phyloP scores from a whole-genome alignment of 176 grass and related monocot genomes.

The Ensete ventricosum region DNA sequence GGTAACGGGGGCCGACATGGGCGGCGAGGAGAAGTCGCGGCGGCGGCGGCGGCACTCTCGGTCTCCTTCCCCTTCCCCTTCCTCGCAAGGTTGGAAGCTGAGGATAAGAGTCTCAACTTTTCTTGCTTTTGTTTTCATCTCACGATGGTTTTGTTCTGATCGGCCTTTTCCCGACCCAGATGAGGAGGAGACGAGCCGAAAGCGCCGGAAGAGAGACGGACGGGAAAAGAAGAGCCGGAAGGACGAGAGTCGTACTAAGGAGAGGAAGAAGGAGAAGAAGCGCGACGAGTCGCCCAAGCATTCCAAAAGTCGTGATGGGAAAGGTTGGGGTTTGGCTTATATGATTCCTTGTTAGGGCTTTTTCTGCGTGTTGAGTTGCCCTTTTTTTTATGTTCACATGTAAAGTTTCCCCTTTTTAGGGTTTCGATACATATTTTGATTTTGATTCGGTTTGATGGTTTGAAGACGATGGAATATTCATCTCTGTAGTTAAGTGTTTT shows the following conservation, averaged over 20 bases:
- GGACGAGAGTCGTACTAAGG: constrained; percentile 18
- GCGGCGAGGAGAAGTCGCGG: constrained; percentile 51
- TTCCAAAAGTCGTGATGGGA: constrained; percentile 40
- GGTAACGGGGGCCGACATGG: constrained; percentile 25
- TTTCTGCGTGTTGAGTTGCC: constrained; percentile 8
- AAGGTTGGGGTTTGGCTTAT: constrained; percentile 33
- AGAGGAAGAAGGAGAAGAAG: constrained; percentile 41
- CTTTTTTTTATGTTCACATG: background rate
- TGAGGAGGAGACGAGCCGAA: constrained; percentile 47
- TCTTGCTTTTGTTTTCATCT: background rate
- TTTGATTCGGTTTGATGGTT: background rate
- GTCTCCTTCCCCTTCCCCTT: constrained; percentile 37
- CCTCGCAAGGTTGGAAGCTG: background rate
- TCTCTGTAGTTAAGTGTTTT: background rate
- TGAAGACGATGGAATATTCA: background rate
- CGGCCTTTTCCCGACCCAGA: constrained; percentile 26
- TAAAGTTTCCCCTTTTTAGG: background rate
- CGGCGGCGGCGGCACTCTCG: constrained; percentile 26
- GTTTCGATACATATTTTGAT: background rate
- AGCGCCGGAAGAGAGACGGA: constrained; percentile 35
- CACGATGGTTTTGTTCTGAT: background rate
- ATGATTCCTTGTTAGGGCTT: background rate
- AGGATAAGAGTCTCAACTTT: background rate
- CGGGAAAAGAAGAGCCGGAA: constrained; percentile 31
- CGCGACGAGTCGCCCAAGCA: constrained; percentile 28